Conservation (phyloP, 306 rosid genomes). For the Pterocarpus santalinus region DNA sequence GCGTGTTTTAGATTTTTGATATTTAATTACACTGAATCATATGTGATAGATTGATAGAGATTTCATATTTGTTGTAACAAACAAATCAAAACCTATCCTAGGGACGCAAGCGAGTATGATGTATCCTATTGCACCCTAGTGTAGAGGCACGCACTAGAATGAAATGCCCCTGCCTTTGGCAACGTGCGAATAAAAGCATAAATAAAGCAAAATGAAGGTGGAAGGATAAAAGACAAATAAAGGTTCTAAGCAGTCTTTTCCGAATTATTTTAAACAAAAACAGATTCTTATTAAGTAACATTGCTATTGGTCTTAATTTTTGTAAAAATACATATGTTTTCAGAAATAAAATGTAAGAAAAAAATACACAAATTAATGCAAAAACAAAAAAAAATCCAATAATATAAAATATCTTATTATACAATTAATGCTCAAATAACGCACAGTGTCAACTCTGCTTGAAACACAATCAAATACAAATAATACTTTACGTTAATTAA, state of each 20-base stretch:
- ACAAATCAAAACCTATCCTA: not conserved
- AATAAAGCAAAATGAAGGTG: not conserved
- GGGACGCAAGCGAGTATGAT: not conserved
- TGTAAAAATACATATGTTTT: not conserved
- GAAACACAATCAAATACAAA: not conserved
- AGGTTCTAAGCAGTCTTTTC: not conserved
- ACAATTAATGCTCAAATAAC: not conserved
- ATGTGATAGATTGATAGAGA: constrained; percentile 24
- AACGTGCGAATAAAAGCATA: not conserved
- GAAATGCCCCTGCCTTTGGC: not conserved
- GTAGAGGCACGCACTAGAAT: constrained; percentile 24
- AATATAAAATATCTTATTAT: too few relatives aligned
- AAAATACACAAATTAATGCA: too few relatives aligned
- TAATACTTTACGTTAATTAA: not conserved
- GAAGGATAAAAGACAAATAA: not conserved
- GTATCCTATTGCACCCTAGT: not conserved
- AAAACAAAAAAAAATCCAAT: too few relatives aligned
- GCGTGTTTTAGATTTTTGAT: not conserved
- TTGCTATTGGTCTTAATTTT: not conserved
- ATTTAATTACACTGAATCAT: constrained; percentile 29
- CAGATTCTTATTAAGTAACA: too few relatives aligned
- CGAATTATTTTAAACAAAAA: not conserved
- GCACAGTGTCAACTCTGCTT: not conserved
- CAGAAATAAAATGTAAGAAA: too few relatives aligned
- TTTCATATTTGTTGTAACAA: not conserved